phyloP scores from a whole-genome alignment of 192 early-diverging fungal species.

The Umbelopsis vinacea region DNA sequence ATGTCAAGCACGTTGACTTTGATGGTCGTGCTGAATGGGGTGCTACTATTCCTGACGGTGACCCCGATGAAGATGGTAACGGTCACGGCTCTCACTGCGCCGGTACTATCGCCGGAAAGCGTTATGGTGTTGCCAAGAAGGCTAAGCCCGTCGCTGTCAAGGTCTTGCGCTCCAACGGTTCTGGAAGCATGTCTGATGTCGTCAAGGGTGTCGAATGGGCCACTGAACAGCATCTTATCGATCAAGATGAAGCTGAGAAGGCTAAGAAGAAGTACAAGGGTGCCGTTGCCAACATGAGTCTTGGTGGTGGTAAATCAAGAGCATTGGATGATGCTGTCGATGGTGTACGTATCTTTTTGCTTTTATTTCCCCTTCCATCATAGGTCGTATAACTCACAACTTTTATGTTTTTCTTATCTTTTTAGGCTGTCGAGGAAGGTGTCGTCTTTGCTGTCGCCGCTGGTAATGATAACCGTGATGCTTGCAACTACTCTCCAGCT shows the following conservation, averaged over 20 bases:
- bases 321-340: conserved; percentile 82
- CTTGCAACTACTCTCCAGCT: conserved; percentile 88
- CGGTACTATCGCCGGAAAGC: conserved; percentile 84
- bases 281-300: conserved; percentile 92
- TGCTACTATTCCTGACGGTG: conserved; percentile 71
- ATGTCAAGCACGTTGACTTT: conserved; percentile 85
- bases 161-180: conserved; percentile 89
- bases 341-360: conserved; percentile 36
- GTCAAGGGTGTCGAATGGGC: conserved; percentile 78
- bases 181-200: conserved; percentile 83
- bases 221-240: conserved; percentile 58
- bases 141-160: conserved; percentile 88
- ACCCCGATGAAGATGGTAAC: conserved; percentile 66
- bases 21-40: conserved; percentile 89
- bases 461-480: conserved; percentile 85
- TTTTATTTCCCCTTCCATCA: not conserved
- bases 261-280: conserved; percentile 69
- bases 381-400: not conserved
- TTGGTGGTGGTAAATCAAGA: conserved; percentile 83
- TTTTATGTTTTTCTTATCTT: not conserved
- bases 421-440: conserved; percentile 62
- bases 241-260: conserved; percentile 48
- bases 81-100: conserved; percentile 91
- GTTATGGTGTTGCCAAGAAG: conserved; percentile 89
- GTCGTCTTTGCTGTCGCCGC: conserved; percentile 90